Conservation (phyloP, 1,139 yeast genomes). For the Magnusiomyces clavatus region DNA sequence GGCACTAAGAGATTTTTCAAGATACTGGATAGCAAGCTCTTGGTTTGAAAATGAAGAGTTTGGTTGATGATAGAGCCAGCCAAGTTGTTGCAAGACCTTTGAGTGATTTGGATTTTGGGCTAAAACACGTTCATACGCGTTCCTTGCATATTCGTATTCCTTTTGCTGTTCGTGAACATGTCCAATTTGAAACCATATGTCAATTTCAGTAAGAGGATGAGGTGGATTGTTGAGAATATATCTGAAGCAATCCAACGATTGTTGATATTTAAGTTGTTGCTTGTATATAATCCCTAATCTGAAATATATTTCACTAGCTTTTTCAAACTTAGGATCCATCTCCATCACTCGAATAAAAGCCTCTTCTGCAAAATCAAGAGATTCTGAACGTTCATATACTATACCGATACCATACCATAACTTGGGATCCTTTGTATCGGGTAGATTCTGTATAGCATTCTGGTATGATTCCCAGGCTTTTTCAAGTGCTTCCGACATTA, state of each 20-base stretch:
- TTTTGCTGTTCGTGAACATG: conserved; percentile 90
- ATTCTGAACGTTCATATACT: conserved; percentile 89
- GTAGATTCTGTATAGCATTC: conserved; percentile 83
- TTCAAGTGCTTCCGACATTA: conserved; percentile 93
- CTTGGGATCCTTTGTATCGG: conserved; percentile 92
- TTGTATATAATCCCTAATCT: conserved; percentile 95
- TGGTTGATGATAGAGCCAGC: conserved; percentile 86
- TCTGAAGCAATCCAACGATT: conserved; percentile 88
- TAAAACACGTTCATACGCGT: conserved; percentile 89
- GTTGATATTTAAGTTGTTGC: conserved; percentile 81
- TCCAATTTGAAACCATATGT: conserved; percentile 97
- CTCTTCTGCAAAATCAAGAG: conserved; percentile 94
- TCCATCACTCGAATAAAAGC: conserved; percentile 94
- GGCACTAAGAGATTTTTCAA: conserved; percentile 79
- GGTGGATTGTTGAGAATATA: conserved; percentile 90
- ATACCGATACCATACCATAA: conserved; percentile 99
- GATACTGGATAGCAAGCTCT: conserved; percentile 70
- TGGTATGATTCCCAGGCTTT: conserved; percentile 95
- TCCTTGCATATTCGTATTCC: conserved; percentile 85
- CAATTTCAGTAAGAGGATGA: conserved; percentile 90
- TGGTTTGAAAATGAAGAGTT: conserved; percentile 8
- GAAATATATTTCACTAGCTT: conserved; percentile 93
- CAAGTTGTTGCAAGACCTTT: conserved; percentile 89
- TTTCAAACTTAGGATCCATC: conserved; percentile 91
- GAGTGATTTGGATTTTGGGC: conserved; percentile 90